Base-by-base conservation (phyloP, 805 yeast genomes). In the Torulaspora maleeae region DNA sequence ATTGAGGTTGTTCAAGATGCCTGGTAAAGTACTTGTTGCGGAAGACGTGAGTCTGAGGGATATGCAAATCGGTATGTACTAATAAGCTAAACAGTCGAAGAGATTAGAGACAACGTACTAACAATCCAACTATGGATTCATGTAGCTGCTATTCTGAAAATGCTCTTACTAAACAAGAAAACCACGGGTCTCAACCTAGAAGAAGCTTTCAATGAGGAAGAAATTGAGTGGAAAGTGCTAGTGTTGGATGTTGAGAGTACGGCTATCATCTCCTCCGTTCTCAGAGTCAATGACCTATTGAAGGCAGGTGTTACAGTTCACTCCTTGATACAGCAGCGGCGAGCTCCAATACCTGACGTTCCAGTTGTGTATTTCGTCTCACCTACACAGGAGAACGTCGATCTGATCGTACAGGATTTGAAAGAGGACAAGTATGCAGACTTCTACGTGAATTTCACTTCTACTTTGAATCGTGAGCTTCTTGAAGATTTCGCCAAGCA, bases 221-320 rank as follows among this genome's bases (percentile, higher is more conserved):
- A 83, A 52, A 74, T 86, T 44, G 74, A 83, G 24, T 93, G 99
- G 99, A 93, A 93, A 61, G 95, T 86, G 7, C 74, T 93, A 39
- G 78, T 93, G 4, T 74, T 93, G 53, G 99, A 93, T 63, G 64
- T 73, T 32, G 77, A 81, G 47, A 86, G 96, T 33, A 86, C 95
- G 25, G 84, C 85, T 13, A 83, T 93, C 34, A 78, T 93, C 5
- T 89, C 97, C 2, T 85, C 95, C 5, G 91, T 93, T n/a, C 68
- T 93, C 45, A 74, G 98, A 48, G 96, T 91, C 50, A 88, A 88
- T 56, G 99, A 95, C 63, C 72, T 93, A 53, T 74, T 93, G 55
- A 80, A 83, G 54, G 86, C 87, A 60, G 99, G 99, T 8, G 82
- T 93, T 45, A 93, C 99, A 0, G 83, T 89, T 58, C 98, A 93